Evolutionary conservation across 2,329 filamentous ascomycete species (phyloP), one percentile per base, ranked within the genome.

Genomic region (Tolypocladium ophioglossoides): DNA sequence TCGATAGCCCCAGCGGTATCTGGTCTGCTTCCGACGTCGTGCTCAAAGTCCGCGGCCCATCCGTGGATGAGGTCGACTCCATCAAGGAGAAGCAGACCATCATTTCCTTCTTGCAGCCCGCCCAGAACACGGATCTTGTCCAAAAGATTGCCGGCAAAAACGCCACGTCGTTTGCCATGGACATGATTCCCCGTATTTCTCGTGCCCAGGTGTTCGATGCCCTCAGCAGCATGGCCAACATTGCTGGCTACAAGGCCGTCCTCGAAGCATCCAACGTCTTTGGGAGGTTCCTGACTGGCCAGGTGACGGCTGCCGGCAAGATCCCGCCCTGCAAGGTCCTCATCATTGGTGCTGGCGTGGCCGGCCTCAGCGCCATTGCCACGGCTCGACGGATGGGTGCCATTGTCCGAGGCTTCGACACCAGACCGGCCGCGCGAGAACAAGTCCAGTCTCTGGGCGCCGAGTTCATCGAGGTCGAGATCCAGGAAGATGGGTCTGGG

Each of bases 221-320:
- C 0, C 76, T 95, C 54, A 91, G 89, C 68, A 94, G 88, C 11
- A 95, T 95, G 91, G 90, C 91, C 56, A 95, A 95, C 63, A 95
- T 95, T 72, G 89, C 90, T 24, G 91, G 91, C 0, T 96, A 96
- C 73, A 95, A 95, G 70, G 91, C 90, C 41, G 89, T 95, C 1
- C 74, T 95, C 46, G 90, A 95, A 69, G 91, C 90, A 1, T 91
- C 89, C 16, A 95, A 95, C 69, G 84, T 87, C 58, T 96, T 95
- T 69, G 90, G 90, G 52, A 83, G 90, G 48, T 95, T 95, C 65
- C 72, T 95, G 61, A 95, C 90, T 14, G 91, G 90, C 32, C 91
- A 96, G 68, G 88, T 91, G 18, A 96, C 91, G 5, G 91, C 91
- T 52, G 91, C 91, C 53, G 91, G 91, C 49, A 84, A 94, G 77